Conservation (phyloP, 2,329 filamentous ascomycete genomes). For the Aspergillus jensenii region DNA sequence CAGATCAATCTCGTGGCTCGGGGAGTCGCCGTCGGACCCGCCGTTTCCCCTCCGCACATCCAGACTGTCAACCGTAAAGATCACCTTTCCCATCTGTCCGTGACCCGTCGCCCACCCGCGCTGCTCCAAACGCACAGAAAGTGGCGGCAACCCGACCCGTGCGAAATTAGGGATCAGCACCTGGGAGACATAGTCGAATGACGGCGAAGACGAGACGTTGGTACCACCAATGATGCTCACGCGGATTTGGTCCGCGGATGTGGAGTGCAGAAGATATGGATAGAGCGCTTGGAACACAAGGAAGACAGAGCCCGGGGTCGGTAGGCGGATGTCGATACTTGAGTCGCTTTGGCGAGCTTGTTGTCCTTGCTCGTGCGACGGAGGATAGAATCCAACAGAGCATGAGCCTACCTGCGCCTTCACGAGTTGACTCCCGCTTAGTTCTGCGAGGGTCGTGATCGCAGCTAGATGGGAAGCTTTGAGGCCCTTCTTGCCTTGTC, state of each 20-base stretch:
- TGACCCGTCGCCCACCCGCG: slow-evolving; percentile 56
- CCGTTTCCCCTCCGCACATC: neutral
- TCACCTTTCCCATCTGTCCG: slow-evolving; percentile 43
- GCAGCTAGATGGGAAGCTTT: slow-evolving; percentile 59
- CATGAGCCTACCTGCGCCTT: slow-evolving; percentile 38
- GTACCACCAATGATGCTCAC: slow-evolving; percentile 58
- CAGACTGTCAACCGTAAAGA: slow-evolving; percentile 44
- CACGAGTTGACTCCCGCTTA: slow-evolving; percentile 45
- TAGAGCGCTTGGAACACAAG: slow-evolving; percentile 61
- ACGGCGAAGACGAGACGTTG: slow-evolving; percentile 56
- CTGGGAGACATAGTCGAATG: slow-evolving; percentile 56
- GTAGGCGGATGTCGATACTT: slow-evolving; percentile 44
- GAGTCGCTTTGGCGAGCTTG: slow-evolving; percentile 17
- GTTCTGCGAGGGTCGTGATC: slow-evolving; percentile 52
- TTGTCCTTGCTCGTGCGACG: neutral
- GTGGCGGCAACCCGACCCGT: slow-evolving; percentile 50
- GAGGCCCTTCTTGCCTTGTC: slow-evolving; percentile 51
- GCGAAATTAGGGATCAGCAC: slow-evolving; percentile 56
- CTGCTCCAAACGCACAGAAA: slow-evolving; percentile 44
- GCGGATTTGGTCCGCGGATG: slow-evolving; percentile 23
- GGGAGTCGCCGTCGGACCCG: neutral
- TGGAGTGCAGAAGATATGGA: slow-evolving; percentile 54
- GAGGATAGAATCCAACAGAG: slow-evolving; percentile 35
- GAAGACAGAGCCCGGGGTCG: slow-evolving; percentile 54
- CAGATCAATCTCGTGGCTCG: slow-evolving; percentile 36